These are phyloP conservation scores for Kuraishia piskuri DNA, from an alignment of 805 yeast species.

Conservation along the genomic window DNA sequence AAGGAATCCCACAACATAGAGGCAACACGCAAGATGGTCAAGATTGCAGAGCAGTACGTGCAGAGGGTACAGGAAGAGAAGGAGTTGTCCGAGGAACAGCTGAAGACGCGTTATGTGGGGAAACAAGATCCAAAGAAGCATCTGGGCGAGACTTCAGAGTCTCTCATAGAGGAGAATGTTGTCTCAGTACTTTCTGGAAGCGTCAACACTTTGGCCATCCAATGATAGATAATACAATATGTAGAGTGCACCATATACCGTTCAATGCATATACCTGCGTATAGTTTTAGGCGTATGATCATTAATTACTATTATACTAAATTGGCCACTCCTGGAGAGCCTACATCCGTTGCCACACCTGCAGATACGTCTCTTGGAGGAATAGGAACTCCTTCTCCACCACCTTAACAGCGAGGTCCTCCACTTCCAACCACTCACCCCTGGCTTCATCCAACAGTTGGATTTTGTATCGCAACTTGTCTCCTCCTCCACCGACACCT, in stretches of 20 bases:
- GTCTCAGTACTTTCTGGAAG: slow-evolving; percentile 82
- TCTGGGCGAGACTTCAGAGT: slow-evolving; percentile 79
- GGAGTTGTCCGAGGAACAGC: slow-evolving; percentile 77
- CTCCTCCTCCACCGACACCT: neutral
- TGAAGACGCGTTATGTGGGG: slow-evolving; percentile 94
- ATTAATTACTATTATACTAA: neutral
- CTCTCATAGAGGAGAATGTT: slow-evolving; percentile 81
- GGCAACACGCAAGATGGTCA: slow-evolving; percentile 72
- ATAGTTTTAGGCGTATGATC: neutral
- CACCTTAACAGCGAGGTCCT: slow-evolving; percentile 36
- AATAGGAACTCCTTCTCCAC: slow-evolving; percentile 53
- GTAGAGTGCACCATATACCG: neutral
- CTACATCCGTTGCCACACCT: slow-evolving; percentile 46
- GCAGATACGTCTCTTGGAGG: slow-evolving; percentile 53
- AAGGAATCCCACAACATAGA: slow-evolving; percentile 71
- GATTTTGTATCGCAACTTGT: slow-evolving; percentile 34
- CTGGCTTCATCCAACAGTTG: slow-evolving; percentile 32
- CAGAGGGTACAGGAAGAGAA: slow-evolving; percentile 89
- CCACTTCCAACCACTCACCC: slow-evolving; percentile 50
- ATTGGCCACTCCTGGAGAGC: neutral
- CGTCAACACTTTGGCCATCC: slow-evolving; percentile 85
- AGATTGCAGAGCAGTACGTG: slow-evolving; percentile 83
- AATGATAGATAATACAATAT: slow-evolving; percentile 26
- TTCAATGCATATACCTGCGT: neutral
- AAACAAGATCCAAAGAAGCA: slow-evolving; percentile 99